A percentile compares a stretch with the other conserved stretches of the same genome.
Evolutionary conservation across 2,329 filamentous ascomycete genomes (phyloP).

Genomic region (Cladosporium cucumerinum): DNA sequence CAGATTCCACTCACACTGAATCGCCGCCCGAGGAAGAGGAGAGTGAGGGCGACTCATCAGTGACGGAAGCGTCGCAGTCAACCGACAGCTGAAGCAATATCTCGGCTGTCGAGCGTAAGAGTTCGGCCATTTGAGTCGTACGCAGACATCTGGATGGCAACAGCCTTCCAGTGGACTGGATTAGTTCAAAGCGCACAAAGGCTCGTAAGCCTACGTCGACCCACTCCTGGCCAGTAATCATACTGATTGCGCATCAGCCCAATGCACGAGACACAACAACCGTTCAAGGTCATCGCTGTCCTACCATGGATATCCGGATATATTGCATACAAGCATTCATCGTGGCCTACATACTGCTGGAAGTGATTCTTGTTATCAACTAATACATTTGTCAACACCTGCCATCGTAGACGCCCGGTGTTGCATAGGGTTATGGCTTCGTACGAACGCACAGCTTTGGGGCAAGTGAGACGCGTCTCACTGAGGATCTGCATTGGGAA

Average conservation of each 20-base stretch:
- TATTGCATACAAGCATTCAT: not conserved
- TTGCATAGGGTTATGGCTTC: not conserved
- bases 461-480: not conserved
- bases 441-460: not conserved
- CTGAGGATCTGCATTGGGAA: not conserved
- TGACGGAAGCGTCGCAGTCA: not conserved
- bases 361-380: not conserved
- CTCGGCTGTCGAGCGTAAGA: not conserved
- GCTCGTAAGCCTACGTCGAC: not conserved
- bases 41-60: not conserved
- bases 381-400: not conserved
- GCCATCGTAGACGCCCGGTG: not conserved
- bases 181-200: not conserved
- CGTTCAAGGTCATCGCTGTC: not conserved
- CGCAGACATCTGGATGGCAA: not conserved
- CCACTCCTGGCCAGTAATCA: not conserved
- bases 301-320: not conserved
- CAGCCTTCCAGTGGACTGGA: not conserved
- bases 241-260: not conserved
- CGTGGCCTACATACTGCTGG: not conserved
- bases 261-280: not conserved
- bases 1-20: not conserved
- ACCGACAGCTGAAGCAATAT: not conserved
- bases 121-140: not conserved
- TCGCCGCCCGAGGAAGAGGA: not conserved